Conservation (phyloP, 805 yeast species). For the Wickerhamomyces alni region DNA sequence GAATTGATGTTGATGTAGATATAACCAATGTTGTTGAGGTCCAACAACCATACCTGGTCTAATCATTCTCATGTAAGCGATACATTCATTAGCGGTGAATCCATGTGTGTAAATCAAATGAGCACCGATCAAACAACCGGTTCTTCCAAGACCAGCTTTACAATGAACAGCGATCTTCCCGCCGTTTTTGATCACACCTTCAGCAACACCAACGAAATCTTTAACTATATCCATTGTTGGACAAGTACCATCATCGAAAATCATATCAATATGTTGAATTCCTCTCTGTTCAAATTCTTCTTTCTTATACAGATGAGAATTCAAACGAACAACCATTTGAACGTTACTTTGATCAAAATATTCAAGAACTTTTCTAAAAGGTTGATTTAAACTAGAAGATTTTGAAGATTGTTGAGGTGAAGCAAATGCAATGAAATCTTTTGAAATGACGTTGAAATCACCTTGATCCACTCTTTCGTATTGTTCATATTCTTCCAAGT, state of each 20-base stretch:
- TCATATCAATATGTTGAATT: constrained; percentile 89
- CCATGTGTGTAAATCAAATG: constrained; percentile 94
- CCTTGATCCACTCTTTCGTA: constrained; percentile 97
- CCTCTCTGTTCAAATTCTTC: constrained; percentile 76
- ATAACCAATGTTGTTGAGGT: constrained; percentile 98
- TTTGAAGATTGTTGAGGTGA: constrained; percentile 76
- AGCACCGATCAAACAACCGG: constrained; percentile 97
- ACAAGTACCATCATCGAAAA: constrained; percentile 97
- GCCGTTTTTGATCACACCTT: constrained; percentile 74
- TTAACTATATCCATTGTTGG: constrained; percentile 92
- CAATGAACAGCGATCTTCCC: constrained; percentile 99
- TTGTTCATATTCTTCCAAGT: constrained; percentile 89
- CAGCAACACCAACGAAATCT: constrained; percentile 92
- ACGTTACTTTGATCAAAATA: constrained; percentile 72
- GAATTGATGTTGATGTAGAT: constrained; percentile 91
- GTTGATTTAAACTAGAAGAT: constrained; percentile 47
- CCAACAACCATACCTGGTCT: constrained; percentile 99
- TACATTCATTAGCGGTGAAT: constrained; percentile 94
- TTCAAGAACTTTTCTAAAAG: constrained; percentile 74
- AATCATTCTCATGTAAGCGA: constrained; percentile 91
- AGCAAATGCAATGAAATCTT: constrained; percentile 96
- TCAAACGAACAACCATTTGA: constrained; percentile 83
- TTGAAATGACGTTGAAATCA: constrained; percentile 86
- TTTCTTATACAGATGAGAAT: constrained; percentile 86
- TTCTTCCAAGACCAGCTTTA: constrained; percentile 96